phyloP scores from a whole-genome alignment of 495 filamentous ascomycete genomes.

The Neurospora sp. region DNA sequence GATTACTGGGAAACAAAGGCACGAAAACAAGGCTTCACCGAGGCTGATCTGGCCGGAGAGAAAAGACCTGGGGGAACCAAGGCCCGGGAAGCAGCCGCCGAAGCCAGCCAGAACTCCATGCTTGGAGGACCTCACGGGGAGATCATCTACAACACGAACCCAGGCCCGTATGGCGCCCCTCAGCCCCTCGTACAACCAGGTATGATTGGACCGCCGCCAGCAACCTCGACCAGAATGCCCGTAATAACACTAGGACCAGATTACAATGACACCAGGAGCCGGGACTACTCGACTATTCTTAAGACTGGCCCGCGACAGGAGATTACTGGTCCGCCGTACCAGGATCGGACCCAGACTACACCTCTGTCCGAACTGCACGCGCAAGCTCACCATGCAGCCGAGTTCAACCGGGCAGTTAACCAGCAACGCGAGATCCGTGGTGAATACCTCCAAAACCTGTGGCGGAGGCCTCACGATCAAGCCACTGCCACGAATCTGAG shows the following conservation, averaged over 20 bases:
- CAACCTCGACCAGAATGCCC: conserved; percentile 60
- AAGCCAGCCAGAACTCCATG: conserved; percentile 36
- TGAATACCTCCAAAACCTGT: conserved; percentile 67
- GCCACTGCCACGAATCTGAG: conserved; percentile 43
- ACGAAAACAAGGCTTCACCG: conserved; percentile 94
- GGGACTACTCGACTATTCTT: conserved; percentile 74
- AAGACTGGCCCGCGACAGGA: conserved; percentile 72
- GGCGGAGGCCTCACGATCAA: conserved; percentile 66
- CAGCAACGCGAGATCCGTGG: conserved; percentile 63
- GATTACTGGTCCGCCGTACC: conserved; percentile 77
- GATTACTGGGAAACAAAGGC: conserved; percentile 99
- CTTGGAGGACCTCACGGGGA: conserved; percentile 59
- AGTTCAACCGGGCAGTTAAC: conserved; percentile 77
- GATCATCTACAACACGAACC: conserved; percentile 74
- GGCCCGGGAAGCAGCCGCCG: conserved; percentile 70
- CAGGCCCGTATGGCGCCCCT: conserved; percentile 48
- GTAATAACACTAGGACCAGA: conserved; percentile 76
- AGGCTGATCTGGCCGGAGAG: conserved; percentile 91
- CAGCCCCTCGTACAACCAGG: conserved; percentile 60
- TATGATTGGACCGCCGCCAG: conserved; percentile 53
- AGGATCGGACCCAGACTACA: conserved; percentile 73
- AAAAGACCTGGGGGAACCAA: conserved; percentile 91
- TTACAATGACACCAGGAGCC: conserved; percentile 64
- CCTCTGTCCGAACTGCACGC: conserved; percentile 75
- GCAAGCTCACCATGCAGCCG: conserved; percentile 78